phyloP scores from a whole-genome alignment of 306 rosid genomes.

The Sesbania bispinosa region DNA sequence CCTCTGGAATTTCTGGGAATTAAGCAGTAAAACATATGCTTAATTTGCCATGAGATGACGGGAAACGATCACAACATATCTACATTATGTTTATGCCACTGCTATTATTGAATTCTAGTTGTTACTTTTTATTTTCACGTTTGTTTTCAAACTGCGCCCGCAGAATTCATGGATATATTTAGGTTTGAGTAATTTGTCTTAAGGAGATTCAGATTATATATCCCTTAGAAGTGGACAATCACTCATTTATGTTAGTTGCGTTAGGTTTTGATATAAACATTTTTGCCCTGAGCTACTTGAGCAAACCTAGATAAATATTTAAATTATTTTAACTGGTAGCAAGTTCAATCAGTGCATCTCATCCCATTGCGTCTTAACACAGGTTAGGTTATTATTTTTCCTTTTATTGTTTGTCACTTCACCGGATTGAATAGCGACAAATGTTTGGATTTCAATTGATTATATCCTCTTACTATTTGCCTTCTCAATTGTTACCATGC shows the following conservation, averaged over 20 bases:
- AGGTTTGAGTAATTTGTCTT: background rate
- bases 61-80: background rate
- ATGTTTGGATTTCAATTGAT: conserved; percentile 15
- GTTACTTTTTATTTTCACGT: background rate
- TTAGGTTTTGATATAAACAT: background rate
- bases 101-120: background rate
- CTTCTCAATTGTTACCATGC: background rate
- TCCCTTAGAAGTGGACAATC: background rate
- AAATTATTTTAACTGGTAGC: background rate
- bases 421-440: background rate
- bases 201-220: background rate
- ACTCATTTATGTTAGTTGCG: background rate
- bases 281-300: background rate
- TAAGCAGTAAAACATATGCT: background rate
- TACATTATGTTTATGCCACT: background rate
- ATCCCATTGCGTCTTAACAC: background rate
- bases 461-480: background rate
- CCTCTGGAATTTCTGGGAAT: background rate
- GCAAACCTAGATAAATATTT: background rate
- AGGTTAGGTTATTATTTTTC: background rate
- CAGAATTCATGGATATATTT: background rate
- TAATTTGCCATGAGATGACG: background rate
- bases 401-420: background rate
- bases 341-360: background rate
- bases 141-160: background rate